phyloP scores from a whole-genome alignment of 2,329 filamentous ascomycete genomes.

The Verticillium isaacii region DNA sequence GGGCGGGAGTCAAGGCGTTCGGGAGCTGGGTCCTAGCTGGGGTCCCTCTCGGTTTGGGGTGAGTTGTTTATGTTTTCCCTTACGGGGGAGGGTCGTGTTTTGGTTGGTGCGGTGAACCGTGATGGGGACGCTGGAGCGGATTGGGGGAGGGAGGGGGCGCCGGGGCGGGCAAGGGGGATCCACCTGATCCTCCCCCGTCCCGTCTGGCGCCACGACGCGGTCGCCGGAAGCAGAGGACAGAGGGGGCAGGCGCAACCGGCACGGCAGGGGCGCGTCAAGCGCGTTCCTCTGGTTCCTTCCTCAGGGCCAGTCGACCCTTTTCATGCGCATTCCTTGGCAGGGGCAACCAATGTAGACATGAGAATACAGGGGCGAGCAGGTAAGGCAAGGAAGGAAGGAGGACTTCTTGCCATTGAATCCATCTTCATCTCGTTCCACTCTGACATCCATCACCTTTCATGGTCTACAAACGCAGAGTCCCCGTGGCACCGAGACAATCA shows the following conservation, averaged over 20 bases:
- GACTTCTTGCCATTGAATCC: no score
- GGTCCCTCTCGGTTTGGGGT: neutral
- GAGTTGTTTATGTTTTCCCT: constrained; percentile 1
- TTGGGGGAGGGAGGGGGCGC: constrained; percentile 1
- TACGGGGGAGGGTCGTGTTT: constrained; percentile 6
- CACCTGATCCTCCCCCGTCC: neutral
- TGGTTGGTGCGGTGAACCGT: constrained; percentile 8
- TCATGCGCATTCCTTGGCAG: neutral
- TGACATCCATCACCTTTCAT: no score
- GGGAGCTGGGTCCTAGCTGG: constrained; percentile 1
- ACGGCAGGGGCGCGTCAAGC: neutral
- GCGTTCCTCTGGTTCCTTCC: neutral
- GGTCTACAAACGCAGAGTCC: no score
- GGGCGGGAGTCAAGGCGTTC: constrained; percentile 4
- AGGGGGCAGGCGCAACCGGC: neutral
- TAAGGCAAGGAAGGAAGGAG: neutral
- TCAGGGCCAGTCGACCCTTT: neutral
- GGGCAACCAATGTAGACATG: neutral
- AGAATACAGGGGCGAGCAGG: neutral
- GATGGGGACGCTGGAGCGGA: neutral
- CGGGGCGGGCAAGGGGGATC: constrained; percentile 11
- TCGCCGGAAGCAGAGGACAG: neutral
- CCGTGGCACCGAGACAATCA: no score
- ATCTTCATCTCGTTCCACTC: no score
- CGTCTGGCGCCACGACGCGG: neutral